phyloP scores from a whole-genome alignment of 2,329 filamentous ascomycete genomes.

The Ascochyta clinopodiicola region DNA sequence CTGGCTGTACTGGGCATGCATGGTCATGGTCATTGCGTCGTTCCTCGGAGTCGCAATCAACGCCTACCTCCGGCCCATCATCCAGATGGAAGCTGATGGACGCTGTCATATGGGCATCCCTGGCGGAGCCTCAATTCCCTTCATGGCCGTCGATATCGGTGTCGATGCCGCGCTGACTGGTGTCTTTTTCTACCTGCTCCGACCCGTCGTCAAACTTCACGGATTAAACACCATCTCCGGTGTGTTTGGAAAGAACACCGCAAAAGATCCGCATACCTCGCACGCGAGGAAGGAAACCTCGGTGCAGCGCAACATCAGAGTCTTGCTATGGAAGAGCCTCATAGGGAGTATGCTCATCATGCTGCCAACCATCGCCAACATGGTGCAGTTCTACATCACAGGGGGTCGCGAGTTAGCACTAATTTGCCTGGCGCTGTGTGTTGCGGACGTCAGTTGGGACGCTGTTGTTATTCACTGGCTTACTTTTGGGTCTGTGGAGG shows the following conservation, averaged over 20 bases:
- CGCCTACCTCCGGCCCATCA: slow-evolving; percentile 35
- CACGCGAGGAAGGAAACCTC: slow-evolving; percentile 7
- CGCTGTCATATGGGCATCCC: slow-evolving; percentile 47
- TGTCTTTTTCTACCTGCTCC: slow-evolving; percentile 41
- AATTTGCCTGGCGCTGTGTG: slow-evolving; percentile 46
- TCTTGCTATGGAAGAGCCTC: slow-evolving; percentile 28
- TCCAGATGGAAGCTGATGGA: slow-evolving; percentile 32
- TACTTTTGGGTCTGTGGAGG: slow-evolving; percentile 16
- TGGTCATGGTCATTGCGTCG: slow-evolving; percentile 24
- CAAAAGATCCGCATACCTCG: background rate
- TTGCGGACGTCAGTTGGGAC: slow-evolving; percentile 39
- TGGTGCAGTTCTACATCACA: slow-evolving; percentile 36
- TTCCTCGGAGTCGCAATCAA: slow-evolving; percentile 28
- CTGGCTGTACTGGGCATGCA: slow-evolving; percentile 34
- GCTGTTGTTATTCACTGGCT: slow-evolving; percentile 19
- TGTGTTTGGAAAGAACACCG: background rate
- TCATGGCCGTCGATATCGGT: slow-evolving; percentile 43
- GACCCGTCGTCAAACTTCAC: slow-evolving; percentile 20
- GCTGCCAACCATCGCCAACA: slow-evolving; percentile 44
- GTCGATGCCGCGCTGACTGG: slow-evolving; percentile 42
- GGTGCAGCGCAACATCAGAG: slow-evolving; percentile 18
- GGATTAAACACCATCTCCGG: slow-evolving; percentile 11
- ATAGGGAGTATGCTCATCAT: slow-evolving; percentile 40
- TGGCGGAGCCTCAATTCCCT: slow-evolving; percentile 33
- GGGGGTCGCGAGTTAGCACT: slow-evolving; percentile 40